Conservation (phyloP, 192 early-diverging fungal species). For the Glomus cerebriforme region DNA sequence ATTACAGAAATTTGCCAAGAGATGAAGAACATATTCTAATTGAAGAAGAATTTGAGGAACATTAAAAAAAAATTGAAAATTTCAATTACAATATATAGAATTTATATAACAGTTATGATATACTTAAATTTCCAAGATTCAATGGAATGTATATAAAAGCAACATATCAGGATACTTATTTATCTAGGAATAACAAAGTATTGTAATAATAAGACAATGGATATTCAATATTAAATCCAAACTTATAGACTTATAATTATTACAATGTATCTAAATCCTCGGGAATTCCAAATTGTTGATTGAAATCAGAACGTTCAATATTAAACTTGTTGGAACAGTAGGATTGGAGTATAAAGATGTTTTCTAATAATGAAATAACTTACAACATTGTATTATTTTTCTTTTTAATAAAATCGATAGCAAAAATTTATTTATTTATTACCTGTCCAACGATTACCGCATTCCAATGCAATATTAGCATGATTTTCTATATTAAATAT, state of each 20-base stretch:
- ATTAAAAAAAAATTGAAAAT: conserved; percentile 2
- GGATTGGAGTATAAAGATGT: conserved; percentile 80
- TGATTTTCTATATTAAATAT: conserved; percentile 54
- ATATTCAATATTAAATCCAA: not conserved
- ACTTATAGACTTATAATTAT: not conserved
- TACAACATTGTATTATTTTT: not conserved
- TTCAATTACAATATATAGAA: not conserved
- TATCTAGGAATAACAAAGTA: too few species aligned
- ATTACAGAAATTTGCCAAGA: conserved; percentile 24
- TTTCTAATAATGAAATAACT: conserved; percentile 54
- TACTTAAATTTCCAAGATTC: not conserved
- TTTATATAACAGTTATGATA: not conserved
- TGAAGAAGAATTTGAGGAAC: conserved; percentile 22
- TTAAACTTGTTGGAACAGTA: conserved; percentile 73
- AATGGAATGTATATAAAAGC: too few species aligned
- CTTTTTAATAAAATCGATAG: not conserved
- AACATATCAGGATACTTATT: not conserved
- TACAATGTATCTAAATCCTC: conserved; percentile 73
- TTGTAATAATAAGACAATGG: not conserved
- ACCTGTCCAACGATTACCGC: conserved; percentile 88
- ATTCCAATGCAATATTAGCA: conserved; percentile 60
- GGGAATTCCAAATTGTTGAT: conserved; percentile 64
- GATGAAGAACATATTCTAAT: conserved; percentile 21
- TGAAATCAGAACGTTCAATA: conserved; percentile 65
- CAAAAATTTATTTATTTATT: not conserved